Conservation (phyloP, 2,329 filamentous ascomycete genomes). For the Aspergillus sp. region DNA sequence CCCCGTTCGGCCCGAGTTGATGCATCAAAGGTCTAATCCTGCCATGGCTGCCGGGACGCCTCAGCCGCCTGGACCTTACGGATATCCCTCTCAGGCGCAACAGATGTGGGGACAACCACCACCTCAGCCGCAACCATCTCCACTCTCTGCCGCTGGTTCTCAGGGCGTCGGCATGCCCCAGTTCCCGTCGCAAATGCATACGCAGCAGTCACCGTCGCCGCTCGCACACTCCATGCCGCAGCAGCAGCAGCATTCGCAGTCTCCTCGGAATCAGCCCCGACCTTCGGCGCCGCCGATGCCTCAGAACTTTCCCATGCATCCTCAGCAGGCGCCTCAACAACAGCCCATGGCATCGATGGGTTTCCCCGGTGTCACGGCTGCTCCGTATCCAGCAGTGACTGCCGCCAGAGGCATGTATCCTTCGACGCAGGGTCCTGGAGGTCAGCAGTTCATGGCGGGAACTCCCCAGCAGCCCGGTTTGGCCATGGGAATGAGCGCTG, state of each 20-base stretch:
- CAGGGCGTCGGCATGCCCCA: conserved; percentile 46
- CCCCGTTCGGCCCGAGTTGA: conserved; percentile 61
- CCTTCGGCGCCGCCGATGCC: conserved; percentile 40
- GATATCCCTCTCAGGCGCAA: conserved; percentile 62
- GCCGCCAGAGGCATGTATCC: conserved; percentile 41
- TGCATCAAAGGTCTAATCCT: conserved; percentile 66
- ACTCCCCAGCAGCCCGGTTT: conserved; percentile 40
- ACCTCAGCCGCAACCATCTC: conserved; percentile 65
- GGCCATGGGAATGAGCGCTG: conserved; percentile 38
- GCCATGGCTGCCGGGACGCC: conserved; percentile 54
- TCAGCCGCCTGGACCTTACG: conserved; percentile 49
- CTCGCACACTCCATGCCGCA: conserved; percentile 36
- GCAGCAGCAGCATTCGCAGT: conserved; percentile 42
- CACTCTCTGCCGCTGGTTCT: conserved; percentile 44
- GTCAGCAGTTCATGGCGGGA: conserved; percentile 37
- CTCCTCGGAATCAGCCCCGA: conserved; percentile 45
- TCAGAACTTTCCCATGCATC: conserved; percentile 40
- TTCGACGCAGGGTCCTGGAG: conserved; percentile 35
- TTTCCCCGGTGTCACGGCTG: conserved; percentile 35
- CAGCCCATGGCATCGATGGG: conserved; percentile 41
- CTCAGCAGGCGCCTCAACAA: conserved; percentile 36
- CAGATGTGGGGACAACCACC: conserved; percentile 67
- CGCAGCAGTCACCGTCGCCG: conserved; percentile 38
- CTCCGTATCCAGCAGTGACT: conserved; percentile 37
- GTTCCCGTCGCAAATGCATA: conserved; percentile 43